Evolutionary conservation across 306 rosid genomes (phyloP).

Genomic region (Astragalus membranaceus): DNA sequence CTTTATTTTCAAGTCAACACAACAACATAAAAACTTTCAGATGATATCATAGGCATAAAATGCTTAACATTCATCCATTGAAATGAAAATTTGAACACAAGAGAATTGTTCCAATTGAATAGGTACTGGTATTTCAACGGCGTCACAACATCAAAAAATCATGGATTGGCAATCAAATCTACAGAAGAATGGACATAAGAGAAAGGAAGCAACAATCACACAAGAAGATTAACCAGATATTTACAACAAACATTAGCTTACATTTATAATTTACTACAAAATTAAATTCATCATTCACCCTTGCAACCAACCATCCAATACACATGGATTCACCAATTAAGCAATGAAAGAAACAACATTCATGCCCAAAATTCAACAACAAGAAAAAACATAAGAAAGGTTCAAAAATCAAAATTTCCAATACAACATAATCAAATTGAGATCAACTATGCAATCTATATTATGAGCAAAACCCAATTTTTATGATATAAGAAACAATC

Average conservation of each 20-base stretch:
- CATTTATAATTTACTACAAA: neutral
- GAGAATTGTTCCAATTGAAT: constrained; percentile 4
- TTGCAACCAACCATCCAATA: neutral
- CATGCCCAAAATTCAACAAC: neutral
- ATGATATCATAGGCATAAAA: neutral
- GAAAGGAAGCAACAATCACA: neutral
- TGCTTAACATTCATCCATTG: neutral
- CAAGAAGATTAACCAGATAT: constrained; percentile 12
- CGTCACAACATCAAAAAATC: constrained; percentile 1
- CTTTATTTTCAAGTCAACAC: constrained; percentile 17
- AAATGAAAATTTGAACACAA: neutral
- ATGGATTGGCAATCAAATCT: neutral
- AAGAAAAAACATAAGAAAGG: neutral
- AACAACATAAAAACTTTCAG: neutral
- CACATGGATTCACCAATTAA: neutral
- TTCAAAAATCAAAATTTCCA: neutral
- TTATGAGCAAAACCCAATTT: neutral
- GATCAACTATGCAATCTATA: constrained; percentile 11
- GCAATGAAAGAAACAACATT: neutral
- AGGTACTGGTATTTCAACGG: constrained; percentile 2
- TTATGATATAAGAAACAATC: neutral
- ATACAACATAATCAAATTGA: neutral
- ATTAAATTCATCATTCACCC: neutral
- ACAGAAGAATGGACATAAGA: neutral
- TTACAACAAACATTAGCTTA: neutral